A percentile compares a stretch with the other conserved stretches of the same genome.
Conservation (phyloP, 2,329 filamentous ascomycete genomes). For the Lasiodiplodia hormozganensis region DNA sequence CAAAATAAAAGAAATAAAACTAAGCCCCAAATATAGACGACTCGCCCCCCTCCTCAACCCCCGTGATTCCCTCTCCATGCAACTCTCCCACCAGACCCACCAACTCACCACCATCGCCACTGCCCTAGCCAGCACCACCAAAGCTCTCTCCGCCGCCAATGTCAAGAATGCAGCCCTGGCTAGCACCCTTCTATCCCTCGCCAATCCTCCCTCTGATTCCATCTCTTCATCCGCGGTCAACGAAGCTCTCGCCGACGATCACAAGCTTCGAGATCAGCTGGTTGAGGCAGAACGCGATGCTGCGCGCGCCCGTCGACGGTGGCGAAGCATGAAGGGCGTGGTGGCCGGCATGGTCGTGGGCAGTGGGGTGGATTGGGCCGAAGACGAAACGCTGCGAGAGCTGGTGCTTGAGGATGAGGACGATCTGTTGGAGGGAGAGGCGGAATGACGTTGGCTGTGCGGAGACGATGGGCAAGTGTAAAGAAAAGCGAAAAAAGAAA, state of each 20-base stretch:
- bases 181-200: slow-evolving; percentile 67
- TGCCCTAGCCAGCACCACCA: slow-evolving; percentile 64
- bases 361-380: slow-evolving; percentile 83
- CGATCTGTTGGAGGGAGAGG: slow-evolving; percentile 1
- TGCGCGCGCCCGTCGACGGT: slow-evolving; percentile 68
- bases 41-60: slow-evolving; percentile 70
- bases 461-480: not conserved
- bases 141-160: slow-evolving; percentile 63
- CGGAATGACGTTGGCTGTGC: not conserved
- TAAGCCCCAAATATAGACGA: slow-evolving; percentile 57
- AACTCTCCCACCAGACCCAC: slow-evolving; percentile 66
- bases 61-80: slow-evolving; percentile 71
- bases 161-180: slow-evolving; percentile 70
- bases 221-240: slow-evolving; percentile 51
- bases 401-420: slow-evolving; percentile 74
- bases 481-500: not conserved
- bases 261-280: slow-evolving; percentile 62
- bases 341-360: slow-evolving; percentile 80
- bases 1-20: not conserved
- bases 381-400: slow-evolving; percentile 69
- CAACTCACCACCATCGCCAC: slow-evolving; percentile 60
- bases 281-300: slow-evolving; percentile 65
- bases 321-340: slow-evolving; percentile 78
- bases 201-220: slow-evolving; percentile 46
- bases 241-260: slow-evolving; percentile 56